These are phyloP conservation scores for Suhomyces yuchorum DNA, from an alignment of 1,139 yeast species.

Conservation along the genomic window DNA sequence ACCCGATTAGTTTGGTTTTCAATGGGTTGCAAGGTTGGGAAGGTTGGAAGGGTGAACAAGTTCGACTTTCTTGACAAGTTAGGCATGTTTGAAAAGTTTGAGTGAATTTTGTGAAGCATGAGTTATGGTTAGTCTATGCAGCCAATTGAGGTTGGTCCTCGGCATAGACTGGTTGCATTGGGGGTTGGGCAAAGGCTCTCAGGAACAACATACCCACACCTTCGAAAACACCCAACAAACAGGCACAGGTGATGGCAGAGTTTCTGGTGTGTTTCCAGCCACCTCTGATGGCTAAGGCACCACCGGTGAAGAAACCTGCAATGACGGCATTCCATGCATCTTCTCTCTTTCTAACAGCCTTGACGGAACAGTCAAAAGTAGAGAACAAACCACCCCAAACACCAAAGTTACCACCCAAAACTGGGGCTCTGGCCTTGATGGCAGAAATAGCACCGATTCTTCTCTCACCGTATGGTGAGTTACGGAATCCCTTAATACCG, in stretches of 20 bases:
- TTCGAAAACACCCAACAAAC: conserved; percentile 93
- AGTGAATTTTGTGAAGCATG: background rate
- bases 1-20: background rate
- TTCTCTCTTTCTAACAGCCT: conserved; percentile 94
- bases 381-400: conserved; percentile 99
- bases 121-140: conserved; percentile 30
- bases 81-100: background rate
- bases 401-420: conserved; percentile 98
- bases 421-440: conserved; percentile 95
- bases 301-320: conserved; percentile 99
- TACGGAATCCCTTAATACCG: conserved; percentile 97
- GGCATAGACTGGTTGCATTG: conserved; percentile 76
- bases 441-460: conserved; percentile 87
- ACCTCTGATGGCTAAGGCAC: conserved; percentile 96
- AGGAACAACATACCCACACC: conserved; percentile 98
- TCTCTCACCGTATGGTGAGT: conserved; percentile 96
- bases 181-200: conserved; percentile 87
- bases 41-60: background rate
- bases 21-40: background rate
- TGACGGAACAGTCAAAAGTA: conserved; percentile 92
- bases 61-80: background rate
- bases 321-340: conserved; percentile 98
- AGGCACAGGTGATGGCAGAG: conserved; percentile 96
- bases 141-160: conserved; percentile 56
- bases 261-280: conserved; percentile 98